phyloP scores from a whole-genome alignment of 305 asterid genomes.

The Fraxinus ornus region DNA sequence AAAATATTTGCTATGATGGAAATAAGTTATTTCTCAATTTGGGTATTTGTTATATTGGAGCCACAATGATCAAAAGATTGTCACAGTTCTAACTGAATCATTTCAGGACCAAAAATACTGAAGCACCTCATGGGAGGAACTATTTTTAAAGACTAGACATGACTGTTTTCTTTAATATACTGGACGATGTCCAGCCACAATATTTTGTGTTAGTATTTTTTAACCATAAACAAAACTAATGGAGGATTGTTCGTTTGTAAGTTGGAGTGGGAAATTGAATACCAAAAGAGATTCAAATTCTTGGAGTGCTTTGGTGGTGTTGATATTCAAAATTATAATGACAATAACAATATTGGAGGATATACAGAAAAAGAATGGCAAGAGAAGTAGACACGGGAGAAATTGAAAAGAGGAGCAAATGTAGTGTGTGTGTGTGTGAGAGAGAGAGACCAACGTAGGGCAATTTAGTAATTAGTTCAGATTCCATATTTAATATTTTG shows the following conservation, averaged over 20 bases:
- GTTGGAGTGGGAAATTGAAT: neutral
- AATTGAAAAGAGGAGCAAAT: neutral
- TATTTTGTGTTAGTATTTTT: neutral
- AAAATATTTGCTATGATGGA: neutral
- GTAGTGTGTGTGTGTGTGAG: neutral
- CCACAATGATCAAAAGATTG: neutral
- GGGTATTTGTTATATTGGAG: neutral
- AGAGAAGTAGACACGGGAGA: neutral
- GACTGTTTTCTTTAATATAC: neutral
- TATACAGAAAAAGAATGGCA: neutral
- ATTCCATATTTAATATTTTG: neutral
- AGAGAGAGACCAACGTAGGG: neutral
- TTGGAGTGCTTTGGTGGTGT: neutral
- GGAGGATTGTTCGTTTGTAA: neutral
- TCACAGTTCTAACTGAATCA: neutral
- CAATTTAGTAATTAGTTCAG: neutral
- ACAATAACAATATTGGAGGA: neutral
- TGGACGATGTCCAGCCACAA: neutral
- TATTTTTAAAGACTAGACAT: neutral
- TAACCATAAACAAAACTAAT: neutral
- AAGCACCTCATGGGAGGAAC: neutral
- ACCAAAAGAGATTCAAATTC: neutral
- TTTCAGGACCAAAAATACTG: neutral
- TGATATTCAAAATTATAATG: neutral
- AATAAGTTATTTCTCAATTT: neutral